These are phyloP conservation scores for Aquilaria malaccensis DNA, from an alignment of 345 rosid genomes.

Conservation along the genomic window DNA sequence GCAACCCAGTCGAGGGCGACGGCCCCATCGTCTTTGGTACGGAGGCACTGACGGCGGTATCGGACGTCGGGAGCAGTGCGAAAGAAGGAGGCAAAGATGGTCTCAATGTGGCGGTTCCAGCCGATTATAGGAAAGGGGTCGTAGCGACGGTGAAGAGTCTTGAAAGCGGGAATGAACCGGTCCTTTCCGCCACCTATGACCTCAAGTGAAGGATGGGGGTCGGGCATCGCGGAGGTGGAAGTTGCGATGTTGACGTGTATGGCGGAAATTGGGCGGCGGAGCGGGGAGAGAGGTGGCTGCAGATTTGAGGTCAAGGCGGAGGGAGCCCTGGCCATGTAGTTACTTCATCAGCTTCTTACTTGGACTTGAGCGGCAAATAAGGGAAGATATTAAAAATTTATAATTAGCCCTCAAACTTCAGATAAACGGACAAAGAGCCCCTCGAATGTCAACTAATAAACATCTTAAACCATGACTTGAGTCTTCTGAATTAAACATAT, in stretches of 20 bases:
- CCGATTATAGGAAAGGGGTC: conserved; percentile 33
- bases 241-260: conserved; percentile 13
- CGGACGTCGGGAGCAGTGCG: conserved; percentile 35
- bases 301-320: too few species aligned
- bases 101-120: conserved; percentile 55
- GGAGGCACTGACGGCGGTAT: conserved; percentile 49
- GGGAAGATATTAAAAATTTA: too few species aligned
- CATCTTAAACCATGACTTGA: too few species aligned
- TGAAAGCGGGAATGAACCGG: conserved; percentile 34
- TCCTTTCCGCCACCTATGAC: conserved; percentile 47
- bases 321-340: too few species aligned
- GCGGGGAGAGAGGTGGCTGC: conserved; percentile 4
- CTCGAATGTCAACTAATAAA: too few species aligned
- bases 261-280: conserved; percentile 15
- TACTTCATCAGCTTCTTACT: too few species aligned
- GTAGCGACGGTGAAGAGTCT: conserved; percentile 36
- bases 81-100: conserved; percentile 52
- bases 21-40: conserved; percentile 40
- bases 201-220: conserved; percentile 40
- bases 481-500: too few species aligned
- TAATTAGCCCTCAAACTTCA: too few species aligned
- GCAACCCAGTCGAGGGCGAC: conserved; percentile 65
- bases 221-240: conserved; percentile 19
- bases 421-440: too few species aligned
- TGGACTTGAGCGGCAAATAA: too few species aligned